phyloP scores from a whole-genome alignment of 2,329 filamentous ascomycete genomes.

The Clathrospora elynae region DNA sequence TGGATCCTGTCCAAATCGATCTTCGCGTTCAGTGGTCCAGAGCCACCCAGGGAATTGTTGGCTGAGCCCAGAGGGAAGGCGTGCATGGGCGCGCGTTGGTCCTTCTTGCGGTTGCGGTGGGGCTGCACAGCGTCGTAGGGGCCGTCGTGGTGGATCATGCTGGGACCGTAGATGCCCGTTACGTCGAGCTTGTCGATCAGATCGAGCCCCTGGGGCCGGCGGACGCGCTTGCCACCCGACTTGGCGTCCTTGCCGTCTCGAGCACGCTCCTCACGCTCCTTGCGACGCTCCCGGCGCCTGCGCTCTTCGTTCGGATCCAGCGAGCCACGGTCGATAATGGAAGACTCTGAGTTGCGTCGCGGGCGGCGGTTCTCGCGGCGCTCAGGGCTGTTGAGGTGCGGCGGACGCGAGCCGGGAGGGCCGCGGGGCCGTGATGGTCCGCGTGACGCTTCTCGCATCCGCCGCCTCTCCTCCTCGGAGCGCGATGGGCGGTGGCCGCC shows the following conservation, averaged over 20 bases:
- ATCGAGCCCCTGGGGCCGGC: constrained; percentile 66
- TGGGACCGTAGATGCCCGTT: constrained; percentile 92
- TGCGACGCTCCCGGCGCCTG: constrained; percentile 56
- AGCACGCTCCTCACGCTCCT: constrained; percentile 55
- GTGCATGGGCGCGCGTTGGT: constrained; percentile 87
- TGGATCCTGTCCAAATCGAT: constrained; percentile 89
- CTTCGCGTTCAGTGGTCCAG: constrained; percentile 79
- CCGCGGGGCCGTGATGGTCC: constrained; percentile 46
- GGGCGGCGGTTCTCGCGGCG: constrained; percentile 58
- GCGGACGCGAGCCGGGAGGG: constrained; percentile 47
- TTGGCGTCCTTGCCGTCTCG: constrained; percentile 42
- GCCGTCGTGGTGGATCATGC: constrained; percentile 95
- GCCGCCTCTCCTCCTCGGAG: constrained; percentile 61
- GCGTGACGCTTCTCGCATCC: constrained; percentile 47
- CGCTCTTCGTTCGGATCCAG: constrained; percentile 66
- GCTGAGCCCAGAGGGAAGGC: constrained; percentile 91
- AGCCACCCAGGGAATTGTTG: constrained; percentile 89
- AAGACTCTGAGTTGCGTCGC: constrained; percentile 81
- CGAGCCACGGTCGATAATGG: constrained; percentile 67
- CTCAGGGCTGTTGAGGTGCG: constrained; percentile 42
- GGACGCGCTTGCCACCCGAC: constrained; percentile 43
- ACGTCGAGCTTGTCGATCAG: constrained; percentile 97
- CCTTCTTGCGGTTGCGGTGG: constrained; percentile 84
- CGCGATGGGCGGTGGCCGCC: constrained; percentile 64
- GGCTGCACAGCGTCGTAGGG: constrained; percentile 97